A percentile compares a stretch with the other conserved stretches of the same genome.
These are phyloP conservation scores for Phytopythium kandeliae DNA, from an alignment of 352 stramenopile species.

Conservation along the genomic window DNA sequence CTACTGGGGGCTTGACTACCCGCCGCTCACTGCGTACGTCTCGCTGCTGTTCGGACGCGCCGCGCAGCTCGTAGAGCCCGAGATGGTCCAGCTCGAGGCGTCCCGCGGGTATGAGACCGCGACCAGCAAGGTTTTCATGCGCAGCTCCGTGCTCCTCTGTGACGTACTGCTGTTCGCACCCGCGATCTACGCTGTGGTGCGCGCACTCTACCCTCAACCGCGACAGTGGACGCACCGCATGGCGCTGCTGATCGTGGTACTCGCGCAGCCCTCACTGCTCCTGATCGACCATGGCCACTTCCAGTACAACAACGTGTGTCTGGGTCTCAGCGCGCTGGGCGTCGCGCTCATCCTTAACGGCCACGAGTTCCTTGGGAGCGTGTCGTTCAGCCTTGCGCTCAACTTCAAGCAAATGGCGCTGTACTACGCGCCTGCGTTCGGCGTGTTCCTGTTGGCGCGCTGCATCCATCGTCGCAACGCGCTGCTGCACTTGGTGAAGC, in stretches of 20 bases:
- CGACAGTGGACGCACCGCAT: slow-evolving; percentile 52
- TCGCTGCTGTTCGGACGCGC: slow-evolving; percentile 76
- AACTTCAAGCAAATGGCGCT: slow-evolving; percentile 99
- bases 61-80: slow-evolving; percentile 74
- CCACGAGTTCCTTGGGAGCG: slow-evolving; percentile 76
- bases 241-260: slow-evolving; percentile 55
- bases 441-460: slow-evolving; percentile 89
- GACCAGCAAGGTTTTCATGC: slow-evolving; percentile 89
- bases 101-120: slow-evolving; percentile 85
- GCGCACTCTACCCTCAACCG: slow-evolving; percentile 31
- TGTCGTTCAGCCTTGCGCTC: slow-evolving; percentile 91
- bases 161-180: slow-evolving; percentile 92
- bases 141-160: slow-evolving; percentile 89
- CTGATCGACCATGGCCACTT: slow-evolving; percentile 99
- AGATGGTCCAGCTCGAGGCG: slow-evolving; percentile 74
- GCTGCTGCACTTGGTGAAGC: slow-evolving; percentile 55
- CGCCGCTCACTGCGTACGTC: slow-evolving; percentile 92
- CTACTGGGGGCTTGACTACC: slow-evolving; percentile 99
- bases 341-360: slow-evolving; percentile 65
- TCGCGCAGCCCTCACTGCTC: slow-evolving; percentile 87
- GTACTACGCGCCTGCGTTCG: slow-evolving; percentile 95
- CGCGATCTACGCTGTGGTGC: slow-evolving; percentile 35
- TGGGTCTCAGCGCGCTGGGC: slow-evolving; percentile 86
- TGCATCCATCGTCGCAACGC: slow-evolving; percentile 58
- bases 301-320: slow-evolving; percentile 97